Conservation (phyloP, 495 filamentous ascomycete genomes). For the Aspergillus haitiensis region DNA sequence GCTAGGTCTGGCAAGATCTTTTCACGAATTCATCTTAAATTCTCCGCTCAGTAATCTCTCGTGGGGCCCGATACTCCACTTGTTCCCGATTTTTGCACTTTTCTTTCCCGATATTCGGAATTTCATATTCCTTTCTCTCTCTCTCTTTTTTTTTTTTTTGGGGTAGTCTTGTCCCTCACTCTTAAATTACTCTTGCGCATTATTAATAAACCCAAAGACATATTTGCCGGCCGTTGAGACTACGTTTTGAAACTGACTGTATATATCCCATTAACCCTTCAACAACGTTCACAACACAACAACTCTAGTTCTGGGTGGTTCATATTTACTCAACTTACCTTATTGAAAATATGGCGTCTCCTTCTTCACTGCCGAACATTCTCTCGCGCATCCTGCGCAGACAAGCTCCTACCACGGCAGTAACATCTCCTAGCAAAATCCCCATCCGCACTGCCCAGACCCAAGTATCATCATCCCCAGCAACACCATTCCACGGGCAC, state of each 20-base stretch:
- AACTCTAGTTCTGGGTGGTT: background rate
- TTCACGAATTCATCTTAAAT: background rate
- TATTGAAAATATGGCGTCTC: background rate
- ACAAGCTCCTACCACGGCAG: background rate
- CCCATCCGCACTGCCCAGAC: conserved; percentile 17
- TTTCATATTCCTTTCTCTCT: background rate
- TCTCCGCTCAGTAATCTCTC: background rate
- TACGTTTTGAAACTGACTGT: background rate
- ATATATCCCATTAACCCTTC: background rate
- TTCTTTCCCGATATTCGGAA: conserved; percentile 13
- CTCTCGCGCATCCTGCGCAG: conserved; percentile 10
- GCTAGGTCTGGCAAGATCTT: conserved; percentile 1
- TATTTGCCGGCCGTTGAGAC: too few species aligned
- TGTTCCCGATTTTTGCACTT: conserved; percentile 4
- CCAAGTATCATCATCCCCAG: conserved; percentile 16
- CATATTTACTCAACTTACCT: background rate
- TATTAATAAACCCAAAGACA: background rate
- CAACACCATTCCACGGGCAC: conserved; percentile 3
- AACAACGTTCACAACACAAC: background rate
- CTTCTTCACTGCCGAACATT: background rate
- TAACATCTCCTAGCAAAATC: background rate
- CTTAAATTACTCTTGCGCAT: background rate
- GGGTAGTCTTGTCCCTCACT: background rate
- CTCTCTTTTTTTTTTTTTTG: too few species aligned
- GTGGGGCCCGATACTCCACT: conserved; percentile 12